Base-by-base conservation (phyloP, 371 early-diverging fungal genomes). In the Apophysomyces sp. region DNA sequence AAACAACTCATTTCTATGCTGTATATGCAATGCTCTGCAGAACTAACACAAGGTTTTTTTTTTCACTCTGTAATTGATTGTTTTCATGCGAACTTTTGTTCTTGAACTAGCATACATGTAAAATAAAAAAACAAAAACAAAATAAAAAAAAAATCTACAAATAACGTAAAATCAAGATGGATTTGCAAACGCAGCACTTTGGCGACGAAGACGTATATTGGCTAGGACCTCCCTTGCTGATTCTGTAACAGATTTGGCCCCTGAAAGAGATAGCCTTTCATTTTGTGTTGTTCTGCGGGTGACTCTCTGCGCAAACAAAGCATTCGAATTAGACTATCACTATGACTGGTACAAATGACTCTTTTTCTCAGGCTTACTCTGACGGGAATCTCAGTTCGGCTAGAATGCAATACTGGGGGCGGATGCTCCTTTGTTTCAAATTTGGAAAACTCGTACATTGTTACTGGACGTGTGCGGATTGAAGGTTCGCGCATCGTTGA, bases 211-310 rank as follows among this genome's bases (percentile, higher is more conserved):
- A 28, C 66, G 66, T 18, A 66, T 66, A 37, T 37, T 60, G 6
- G 61, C 57, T 41, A 66, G 40, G 3, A 66, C 32, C 30, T 66
- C 66, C 49, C 53, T 66, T 15, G 66, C 66, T 26, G 59, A 55
- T n/a, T 60, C 66, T 1, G 66, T 49, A 12, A 66, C 66, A 3
- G 66, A 66, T 53, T 60, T 57, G 9, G 36, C 15, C 26, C 13
- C 31, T 32, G 37, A 13, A 28, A 24, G 6, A 15, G 30, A 15
- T 32, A 13, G 26, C 5, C 39, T 13, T 1, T 31, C 60, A 21
- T 4, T n/a, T 36, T 60, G 40, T 24, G 18, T 60, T 9, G 52
- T 24, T 21, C n/a, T 31, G 52, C 16, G 39, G 39, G 21, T 44
- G 18, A 44, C 9, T 44, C 21, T 44, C 49, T 44, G 49, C 49